Base-by-base conservation (phyloP, 768 basidiomycete species). In the Tephrocybe sp. region DNA sequence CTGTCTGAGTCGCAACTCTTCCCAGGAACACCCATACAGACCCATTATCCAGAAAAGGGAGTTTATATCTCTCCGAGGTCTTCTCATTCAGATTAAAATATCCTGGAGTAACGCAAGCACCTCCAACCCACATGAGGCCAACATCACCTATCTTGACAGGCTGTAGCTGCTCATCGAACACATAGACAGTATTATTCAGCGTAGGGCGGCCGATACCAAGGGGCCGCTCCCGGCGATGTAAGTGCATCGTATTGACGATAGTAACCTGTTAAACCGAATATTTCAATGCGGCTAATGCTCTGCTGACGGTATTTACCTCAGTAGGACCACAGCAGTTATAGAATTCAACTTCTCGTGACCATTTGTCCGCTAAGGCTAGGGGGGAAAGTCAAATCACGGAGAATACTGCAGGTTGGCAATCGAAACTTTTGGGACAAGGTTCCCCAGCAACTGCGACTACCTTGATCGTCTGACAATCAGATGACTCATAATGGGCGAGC, bases 71-170 rank as follows among this genome's bases (percentile, higher is more conserved):
- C 60, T 81, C 78, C 37, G 66, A 64, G 15, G 77, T 80, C 60
- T 77, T 79, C 20, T 77, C 77, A 0, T 79, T 76, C 17, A 79
- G 66, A 57, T 79, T 80, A 47, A 81, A 58, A 55, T 84, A 84
- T 5, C 81, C 81, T 50, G 73, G 68, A 11, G 76, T 75, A 30
- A 83, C 75, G n/a, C 81, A 78, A 20, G 67, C 70, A 37, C 83
- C 83, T 43, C 81, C 81, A 37, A 76, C 81, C 80, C 80, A 83
- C 78, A 83, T 82, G 40, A 71, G 49, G 44, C 72, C 72, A 47
- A 64, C 58, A 17, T 65, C 60, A 21, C 72, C 72, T 36, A 73
- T 72, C 32, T 71, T 65, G 3, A 72, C 51, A 7, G 71, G 70
- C 41, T 65, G 53, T 47, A 66, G 50, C 68, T 70, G 46, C 67